phyloP scores from a whole-genome alignment of 2,329 filamentous ascomycete species.

The Byssochlamys sp. region DNA sequence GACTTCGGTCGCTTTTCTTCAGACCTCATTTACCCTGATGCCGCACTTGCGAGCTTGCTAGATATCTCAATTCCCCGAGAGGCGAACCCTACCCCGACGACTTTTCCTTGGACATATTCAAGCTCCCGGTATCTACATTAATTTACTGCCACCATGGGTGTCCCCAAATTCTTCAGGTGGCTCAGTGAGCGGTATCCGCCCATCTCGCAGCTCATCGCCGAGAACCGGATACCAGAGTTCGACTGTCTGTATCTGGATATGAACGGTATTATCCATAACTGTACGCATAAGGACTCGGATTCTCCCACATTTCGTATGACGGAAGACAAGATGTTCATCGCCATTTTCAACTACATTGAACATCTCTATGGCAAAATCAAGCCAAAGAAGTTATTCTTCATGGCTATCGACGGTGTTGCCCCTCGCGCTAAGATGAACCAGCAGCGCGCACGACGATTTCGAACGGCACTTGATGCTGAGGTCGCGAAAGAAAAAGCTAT shows the following conservation, averaged over 20 bases:
- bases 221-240: conserved; percentile 98
- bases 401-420: conserved; percentile 96
- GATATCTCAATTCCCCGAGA: conserved; percentile 8
- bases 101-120: conserved; percentile 7
- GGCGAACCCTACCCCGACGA: not conserved
- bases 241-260: conserved; percentile 83
- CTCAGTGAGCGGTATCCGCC: conserved; percentile 97
- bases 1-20: not conserved
- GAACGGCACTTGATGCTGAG: conserved; percentile 85
- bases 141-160: conserved; percentile 48
- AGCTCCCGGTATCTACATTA: conserved; percentile 9
- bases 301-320: conserved; percentile 84
- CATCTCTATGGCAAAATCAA: conserved; percentile 98
- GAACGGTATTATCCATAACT: conserved; percentile 99
- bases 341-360: conserved; percentile 99
- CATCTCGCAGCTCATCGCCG: conserved; percentile 94
- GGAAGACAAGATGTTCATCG: conserved; percentile 98
- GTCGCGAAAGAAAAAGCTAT: conserved; percentile 86
- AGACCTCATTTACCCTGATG: not conserved
- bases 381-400: conserved; percentile 96
- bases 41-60: conserved; percentile 12
- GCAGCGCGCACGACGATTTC: conserved; percentile 86
- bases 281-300: conserved; percentile 92
- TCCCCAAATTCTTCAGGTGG: conserved; percentile 93
- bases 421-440: conserved; percentile 99